Percentiles rank a stretch among this genome's conserved stretches.
Conservation (phyloP, 768 basidiomycete species). For the Sutorius australiensis region DNA sequence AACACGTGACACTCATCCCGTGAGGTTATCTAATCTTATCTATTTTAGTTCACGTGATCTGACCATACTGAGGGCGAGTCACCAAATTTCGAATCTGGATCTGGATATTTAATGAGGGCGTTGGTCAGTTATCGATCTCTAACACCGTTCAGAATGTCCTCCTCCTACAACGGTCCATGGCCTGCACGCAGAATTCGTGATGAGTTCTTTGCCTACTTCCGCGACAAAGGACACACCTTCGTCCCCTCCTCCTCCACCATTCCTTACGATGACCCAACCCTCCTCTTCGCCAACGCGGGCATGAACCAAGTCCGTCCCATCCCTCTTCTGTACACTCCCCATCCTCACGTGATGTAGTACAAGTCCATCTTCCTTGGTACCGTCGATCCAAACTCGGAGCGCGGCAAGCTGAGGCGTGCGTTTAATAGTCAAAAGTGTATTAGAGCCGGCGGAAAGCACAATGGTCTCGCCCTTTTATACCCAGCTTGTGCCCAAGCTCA, state of each 20-base stretch:
- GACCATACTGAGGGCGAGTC: constrained; percentile 11
- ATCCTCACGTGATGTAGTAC: constrained; percentile 52
- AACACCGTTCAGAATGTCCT: constrained; percentile 23
- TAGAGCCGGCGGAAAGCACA: constrained; percentile 97
- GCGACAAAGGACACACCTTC: constrained; percentile 74
- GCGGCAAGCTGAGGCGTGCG: constrained; percentile 87
- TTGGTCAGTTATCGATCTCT: constrained; percentile 23
- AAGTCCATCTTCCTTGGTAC: constrained; percentile 98
- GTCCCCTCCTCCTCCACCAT: constrained; percentile 90
- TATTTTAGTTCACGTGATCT: constrained; percentile 7
- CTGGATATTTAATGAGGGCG: constrained; percentile 2
- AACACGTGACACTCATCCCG: constrained; percentile 11
- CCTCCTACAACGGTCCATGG: constrained; percentile 50
- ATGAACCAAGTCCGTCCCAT: constrained; percentile 77
- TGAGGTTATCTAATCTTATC: constrained; percentile 20
- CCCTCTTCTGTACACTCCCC: not conserved
- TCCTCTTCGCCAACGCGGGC: constrained; percentile 97
- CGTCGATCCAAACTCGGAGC: constrained; percentile 90
- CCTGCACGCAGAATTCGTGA: constrained; percentile 79
- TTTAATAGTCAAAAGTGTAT: constrained; percentile 99
- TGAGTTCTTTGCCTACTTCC: constrained; percentile 90
- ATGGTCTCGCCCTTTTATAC: constrained; percentile 50
- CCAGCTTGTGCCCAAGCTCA: constrained; percentile 1
- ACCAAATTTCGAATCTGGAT: not conserved
- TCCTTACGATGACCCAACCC: constrained; percentile 95